Base-by-base conservation (phyloP, 2,329 filamentous ascomycete species). In the Hypoxylon sp. region DNA sequence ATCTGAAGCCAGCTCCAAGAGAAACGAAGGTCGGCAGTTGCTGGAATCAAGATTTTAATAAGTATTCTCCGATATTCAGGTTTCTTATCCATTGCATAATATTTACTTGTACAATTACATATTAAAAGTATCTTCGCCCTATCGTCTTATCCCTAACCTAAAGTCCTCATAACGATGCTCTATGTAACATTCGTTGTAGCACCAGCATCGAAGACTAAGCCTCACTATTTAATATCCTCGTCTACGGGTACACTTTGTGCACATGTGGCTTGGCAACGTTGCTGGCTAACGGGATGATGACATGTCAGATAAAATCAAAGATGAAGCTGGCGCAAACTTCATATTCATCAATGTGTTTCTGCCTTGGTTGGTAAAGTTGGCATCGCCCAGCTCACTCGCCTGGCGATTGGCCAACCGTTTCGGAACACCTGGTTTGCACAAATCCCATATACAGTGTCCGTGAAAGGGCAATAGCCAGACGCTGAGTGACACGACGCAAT, bases 251-350 rank as follows among this genome's bases (percentile, higher is more conserved):
- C 51, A 30, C 41, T 65, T n/a, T 45, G 53, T 53, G 50, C 59
- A 52, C 43, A 43, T 61, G 25, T 65, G 67, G 60, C 68, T 73
- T 72, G 67, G 70, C 73, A 73, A 57, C 38, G 45, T 67, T 65
- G 63, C 67, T 73, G 64, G 73, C 73, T 73, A 68, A 74, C 73
- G 65, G 67, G 63, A 72, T 65, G 71, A 71, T 73, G 73, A 73
- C 73, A 74, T 72, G 72, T 73, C 73, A 72, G 73, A 72, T 73
- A 63, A 68, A 60, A 62, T 66, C 58, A 63, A 51, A 61, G 59
- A 53, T 71, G 63, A 67, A 68, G 64, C 68, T 70, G 45, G 43
- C 53, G 45, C 51, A 68, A 59, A 48, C 63, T 45, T 43, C 65
- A 59, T 65, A 55, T 61, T 57, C 63, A 61, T 55, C 62, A 55